Evolutionary conservation across 2,329 filamentous ascomycete genomes (phyloP).

Genomic region (Monosporascus sp.): DNA sequence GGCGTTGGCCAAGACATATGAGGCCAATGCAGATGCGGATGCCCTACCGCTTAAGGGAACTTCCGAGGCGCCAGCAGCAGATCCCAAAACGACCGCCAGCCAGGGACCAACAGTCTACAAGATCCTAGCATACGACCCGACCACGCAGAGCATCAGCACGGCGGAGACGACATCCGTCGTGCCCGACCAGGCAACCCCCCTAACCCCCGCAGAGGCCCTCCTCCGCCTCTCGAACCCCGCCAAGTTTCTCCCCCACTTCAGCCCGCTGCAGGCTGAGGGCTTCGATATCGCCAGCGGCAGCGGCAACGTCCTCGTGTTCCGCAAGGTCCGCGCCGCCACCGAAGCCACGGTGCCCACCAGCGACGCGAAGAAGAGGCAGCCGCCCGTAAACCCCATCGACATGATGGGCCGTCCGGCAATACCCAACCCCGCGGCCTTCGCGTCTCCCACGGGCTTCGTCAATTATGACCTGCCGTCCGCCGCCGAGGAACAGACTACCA

Average conservation of each 20-base stretch:
- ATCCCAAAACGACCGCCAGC: slow-evolving; percentile 11
- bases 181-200: slow-evolving; percentile 39
- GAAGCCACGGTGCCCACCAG: slow-evolving; percentile 19
- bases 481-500: slow-evolving; percentile 17
- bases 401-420: slow-evolving; percentile 40
- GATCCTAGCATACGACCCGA: slow-evolving; percentile 60
- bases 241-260: slow-evolving; percentile 61
- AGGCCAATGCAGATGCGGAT: slow-evolving; percentile 8
- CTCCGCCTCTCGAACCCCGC: slow-evolving; percentile 56
- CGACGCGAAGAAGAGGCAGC: slow-evolving; percentile 2
- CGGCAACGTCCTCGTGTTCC: slow-evolving; percentile 61
- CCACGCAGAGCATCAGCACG: slow-evolving; percentile 49
- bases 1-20: slow-evolving; percentile 31
- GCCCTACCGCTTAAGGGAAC: slow-evolving; percentile 6
- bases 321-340: slow-evolving; percentile 41
- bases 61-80: slow-evolving; percentile 2
- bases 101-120: slow-evolving; percentile 46
- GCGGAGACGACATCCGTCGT: slow-evolving; percentile 57
- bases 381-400: slow-evolving; percentile 53
- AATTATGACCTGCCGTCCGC: slow-evolving; percentile 47
- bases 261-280: slow-evolving; percentile 51
- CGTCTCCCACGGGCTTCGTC: slow-evolving; percentile 61
- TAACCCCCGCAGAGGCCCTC: slow-evolving; percentile 56
- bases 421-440: slow-evolving; percentile 50
- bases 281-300: slow-evolving; percentile 63